Conservation (phyloP, 2,329 filamentous ascomycete genomes). For the Apiospora aurea region DNA sequence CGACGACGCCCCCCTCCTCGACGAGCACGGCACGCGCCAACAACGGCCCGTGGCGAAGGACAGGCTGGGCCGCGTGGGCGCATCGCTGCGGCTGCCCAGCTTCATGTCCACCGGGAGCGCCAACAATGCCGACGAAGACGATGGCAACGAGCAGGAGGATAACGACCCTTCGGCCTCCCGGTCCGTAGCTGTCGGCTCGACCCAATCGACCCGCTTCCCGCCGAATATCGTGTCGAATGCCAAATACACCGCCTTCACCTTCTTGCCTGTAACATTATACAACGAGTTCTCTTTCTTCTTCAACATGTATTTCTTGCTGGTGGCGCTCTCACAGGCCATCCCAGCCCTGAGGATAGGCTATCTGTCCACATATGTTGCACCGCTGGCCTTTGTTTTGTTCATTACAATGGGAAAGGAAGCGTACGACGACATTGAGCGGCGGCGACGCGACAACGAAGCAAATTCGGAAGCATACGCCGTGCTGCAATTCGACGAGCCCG, state of each 20-base stretch:
- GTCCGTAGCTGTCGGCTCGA: constrained; percentile 76
- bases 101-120: constrained; percentile 61
- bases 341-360: constrained; percentile 91
- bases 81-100: constrained; percentile 69
- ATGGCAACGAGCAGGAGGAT: constrained; percentile 57
- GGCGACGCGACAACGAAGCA: constrained; percentile 88
- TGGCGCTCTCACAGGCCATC: constrained; percentile 92
- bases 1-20: constrained; percentile 79
- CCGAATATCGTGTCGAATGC: constrained; percentile 94
- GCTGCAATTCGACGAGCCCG: constrained; percentile 71
- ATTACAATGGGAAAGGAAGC: constrained; percentile 97
- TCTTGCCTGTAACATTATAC: constrained; percentile 92
- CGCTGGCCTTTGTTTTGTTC: constrained; percentile 86
- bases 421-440: constrained; percentile 86
- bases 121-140: constrained; percentile 52
- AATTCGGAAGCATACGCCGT: constrained; percentile 91
- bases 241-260: constrained; percentile 95
- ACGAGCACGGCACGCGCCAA: constrained; percentile 46
- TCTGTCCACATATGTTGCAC: constrained; percentile 91
- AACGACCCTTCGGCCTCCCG: constrained; percentile 75
- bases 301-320: constrained; percentile 98
- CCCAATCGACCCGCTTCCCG: constrained; percentile 79
- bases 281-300: constrained; percentile 99
- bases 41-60: constrained; percentile 49
- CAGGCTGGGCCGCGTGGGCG: constrained; percentile 55